Conservation (phyloP, 176 grass and related monocot species). For the Triticum monococcum region DNA sequence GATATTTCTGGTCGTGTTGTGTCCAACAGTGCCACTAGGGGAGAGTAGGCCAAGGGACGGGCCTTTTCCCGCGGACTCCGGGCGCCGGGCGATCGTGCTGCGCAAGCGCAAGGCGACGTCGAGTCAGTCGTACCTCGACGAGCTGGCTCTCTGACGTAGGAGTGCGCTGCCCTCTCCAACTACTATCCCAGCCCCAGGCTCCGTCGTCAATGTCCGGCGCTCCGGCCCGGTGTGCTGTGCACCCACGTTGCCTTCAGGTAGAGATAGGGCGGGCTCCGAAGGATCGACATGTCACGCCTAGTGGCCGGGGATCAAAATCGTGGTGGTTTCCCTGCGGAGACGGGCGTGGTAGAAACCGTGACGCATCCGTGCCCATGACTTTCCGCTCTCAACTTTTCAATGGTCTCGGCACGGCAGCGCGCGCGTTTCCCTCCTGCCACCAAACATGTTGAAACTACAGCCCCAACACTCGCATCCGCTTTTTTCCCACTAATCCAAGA, state of each 20-base stretch:
- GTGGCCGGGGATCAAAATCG: not conserved
- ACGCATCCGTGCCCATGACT: not conserved
- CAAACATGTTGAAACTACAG: not conserved
- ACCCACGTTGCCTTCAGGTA: too few relatives aligned
- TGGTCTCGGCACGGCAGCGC: not conserved
- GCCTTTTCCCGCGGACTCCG: not conserved
- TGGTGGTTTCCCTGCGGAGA: not conserved
- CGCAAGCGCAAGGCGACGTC: not conserved
- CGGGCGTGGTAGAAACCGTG: too few relatives aligned
- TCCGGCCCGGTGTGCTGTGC: not conserved
- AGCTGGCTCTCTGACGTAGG: too few relatives aligned
- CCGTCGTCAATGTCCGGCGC: not conserved
- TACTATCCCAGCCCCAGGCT: not conserved
- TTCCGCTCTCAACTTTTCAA: not conserved
- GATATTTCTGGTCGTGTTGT: not conserved
- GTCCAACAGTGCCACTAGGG: not conserved
- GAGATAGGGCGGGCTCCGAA: too few relatives aligned
- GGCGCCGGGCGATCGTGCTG: too few relatives aligned
- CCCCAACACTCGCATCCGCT: too few relatives aligned
- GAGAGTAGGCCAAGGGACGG: not conserved
- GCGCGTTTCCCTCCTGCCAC: constrained; percentile 5
- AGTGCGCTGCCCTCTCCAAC: too few relatives aligned
- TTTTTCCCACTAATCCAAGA: too few relatives aligned
- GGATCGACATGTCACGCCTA: too few relatives aligned
- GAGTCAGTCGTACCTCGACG: not conserved